A percentile compares a stretch with the other conserved stretches of the same genome.
These are phyloP conservation scores for Scleroderma bovista DNA, from an alignment of 768 basidiomycete species.

Conservation along the genomic window DNA sequence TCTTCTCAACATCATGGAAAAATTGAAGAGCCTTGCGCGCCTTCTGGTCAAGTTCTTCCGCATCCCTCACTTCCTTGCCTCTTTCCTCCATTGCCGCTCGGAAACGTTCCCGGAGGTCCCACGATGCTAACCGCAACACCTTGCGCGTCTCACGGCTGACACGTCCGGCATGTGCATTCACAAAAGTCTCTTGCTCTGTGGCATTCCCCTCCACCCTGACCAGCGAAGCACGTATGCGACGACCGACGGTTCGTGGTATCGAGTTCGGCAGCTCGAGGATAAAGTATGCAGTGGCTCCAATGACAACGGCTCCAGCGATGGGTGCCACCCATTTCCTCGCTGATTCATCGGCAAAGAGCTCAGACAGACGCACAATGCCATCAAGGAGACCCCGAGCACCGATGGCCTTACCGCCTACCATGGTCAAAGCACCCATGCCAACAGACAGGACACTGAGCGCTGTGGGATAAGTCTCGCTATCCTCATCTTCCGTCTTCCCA, in stretches of 20 bases:
- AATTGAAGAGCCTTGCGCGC: conserved; percentile 66
- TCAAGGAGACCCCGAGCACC: conserved; percentile 76
- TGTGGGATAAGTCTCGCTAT: conserved; percentile 43
- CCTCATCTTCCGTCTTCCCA: conserved; percentile 25
- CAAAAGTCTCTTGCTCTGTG: conserved; percentile 52
- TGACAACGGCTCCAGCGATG: conserved; percentile 66
- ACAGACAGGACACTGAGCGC: conserved; percentile 71
- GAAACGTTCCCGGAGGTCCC: conserved; percentile 86
- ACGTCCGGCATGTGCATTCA: conserved; percentile 62
- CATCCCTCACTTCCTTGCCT: conserved; percentile 66
- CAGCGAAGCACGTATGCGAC: conserved; percentile 69
- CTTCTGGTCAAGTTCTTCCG: conserved; percentile 70
- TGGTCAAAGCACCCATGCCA: conserved; percentile 80
- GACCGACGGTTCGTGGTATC: conserved; percentile 85
- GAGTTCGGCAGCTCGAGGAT: conserved; percentile 83
- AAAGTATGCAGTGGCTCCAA: conserved; percentile 76
- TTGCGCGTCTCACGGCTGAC: conserved; percentile 86
- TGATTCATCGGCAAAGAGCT: conserved; percentile 75
- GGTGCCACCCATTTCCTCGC: conserved; percentile 87
- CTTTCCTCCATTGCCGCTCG: conserved; percentile 74
- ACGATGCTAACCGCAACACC: conserved; percentile 84
- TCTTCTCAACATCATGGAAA: conserved; percentile 50
- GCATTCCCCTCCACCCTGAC: conserved; percentile 39
- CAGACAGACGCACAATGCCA: conserved; percentile 65
- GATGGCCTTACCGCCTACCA: conserved; percentile 80